phyloP scores from a whole-genome alignment of 805 yeast species.

The Kodamaea hsintzibuensis region DNA sequence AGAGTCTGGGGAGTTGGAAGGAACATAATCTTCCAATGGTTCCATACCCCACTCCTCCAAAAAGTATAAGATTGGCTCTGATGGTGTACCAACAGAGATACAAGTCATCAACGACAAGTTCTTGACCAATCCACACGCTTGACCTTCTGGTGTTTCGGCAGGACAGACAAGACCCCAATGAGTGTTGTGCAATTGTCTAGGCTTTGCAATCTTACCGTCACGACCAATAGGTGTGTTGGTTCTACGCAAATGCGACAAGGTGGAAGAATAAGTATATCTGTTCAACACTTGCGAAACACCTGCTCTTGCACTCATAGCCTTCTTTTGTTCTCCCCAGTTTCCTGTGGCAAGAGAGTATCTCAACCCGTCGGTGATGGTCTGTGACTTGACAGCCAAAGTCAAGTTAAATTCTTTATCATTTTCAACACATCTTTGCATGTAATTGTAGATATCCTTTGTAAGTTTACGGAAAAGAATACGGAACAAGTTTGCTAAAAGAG shows the following conservation, averaged over 20 bases:
- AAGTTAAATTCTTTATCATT: constrained; percentile 95
- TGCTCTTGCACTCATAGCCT: constrained; percentile 97
- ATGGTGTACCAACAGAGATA: constrained; percentile 96
- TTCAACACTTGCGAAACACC: constrained; percentile 99
- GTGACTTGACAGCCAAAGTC: constrained; percentile 94
- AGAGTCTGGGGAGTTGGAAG: constrained; percentile 86
- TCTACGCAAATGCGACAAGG: constrained; percentile 96
- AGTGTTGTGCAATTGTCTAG: constrained; percentile 98
- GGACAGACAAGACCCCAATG: constrained; percentile 99
- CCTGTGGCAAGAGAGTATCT: constrained; percentile 98
- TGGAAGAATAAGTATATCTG: constrained; percentile 97
- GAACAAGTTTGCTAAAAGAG: constrained; percentile 92
- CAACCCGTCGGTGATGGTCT: constrained; percentile 95
- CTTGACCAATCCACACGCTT: constrained; percentile 98
- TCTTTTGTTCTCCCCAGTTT: constrained; percentile 99
- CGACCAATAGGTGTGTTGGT: constrained; percentile 99
- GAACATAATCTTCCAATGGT: constrained; percentile 93
- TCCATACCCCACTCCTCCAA: constrained; percentile 99
- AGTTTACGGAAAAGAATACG: constrained; percentile 90
- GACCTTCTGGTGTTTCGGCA: constrained; percentile 99
- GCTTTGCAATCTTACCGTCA: constrained; percentile 98
- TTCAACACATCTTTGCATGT: constrained; percentile 99
- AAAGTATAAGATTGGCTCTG: constrained; percentile 89
- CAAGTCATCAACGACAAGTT: constrained; percentile 95
- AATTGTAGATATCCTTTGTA: constrained; percentile 94